Evolutionary conservation across 495 filamentous ascomycete species (phyloP), one percentile per base, ranked within the genome.

Genomic region (Penicillium coffeae): DNA sequence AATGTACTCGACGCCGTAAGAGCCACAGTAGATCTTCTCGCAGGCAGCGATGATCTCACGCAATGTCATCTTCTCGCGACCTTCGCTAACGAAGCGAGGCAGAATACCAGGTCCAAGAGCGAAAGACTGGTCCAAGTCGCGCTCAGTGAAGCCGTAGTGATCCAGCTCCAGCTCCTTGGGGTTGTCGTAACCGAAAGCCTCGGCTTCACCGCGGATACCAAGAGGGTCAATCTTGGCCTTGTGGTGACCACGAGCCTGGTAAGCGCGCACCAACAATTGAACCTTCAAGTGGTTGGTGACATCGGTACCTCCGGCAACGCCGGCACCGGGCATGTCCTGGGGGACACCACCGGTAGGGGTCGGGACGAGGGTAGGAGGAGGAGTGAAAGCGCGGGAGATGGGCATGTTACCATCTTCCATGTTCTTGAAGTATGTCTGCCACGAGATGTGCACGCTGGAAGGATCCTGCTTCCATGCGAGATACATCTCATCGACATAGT

Each of bases 401-500:
- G 90, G 93, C 87, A 97, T 96, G 56, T 92, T 88, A 67, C 94
- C 93, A 49, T 82, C 85, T 74, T 98, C 93, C 90, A 98, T 96
- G 72, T 98, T 98, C 66, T 82, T 85, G 80, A 98, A 98, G 82
- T 98, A 98, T 55, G 92, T 86, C 75, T 96, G 93, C 93, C 93
- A 98, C 65, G 93, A 98, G 59, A 96, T 78, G 72, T 98, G 93
- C 37, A 98, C 93, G 69, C 88, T 94, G 55, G 82, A 79, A 15
- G 94, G 90, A 59, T 98, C 89, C 51, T 86, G 78, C 74, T 92
- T 95, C 93, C 93, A 98, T 58, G 88, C 81, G 70, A 98, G 70
- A 71, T 98, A 98, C 93, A 98, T 98, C 79, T 95, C 93, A 70
- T 98, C 93, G 68, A 98, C 86, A 71, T 98, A 98, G 74, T 96